Base-by-base conservation (phyloP, 768 basidiomycete genomes). In the Tricholoma matsutake region DNA sequence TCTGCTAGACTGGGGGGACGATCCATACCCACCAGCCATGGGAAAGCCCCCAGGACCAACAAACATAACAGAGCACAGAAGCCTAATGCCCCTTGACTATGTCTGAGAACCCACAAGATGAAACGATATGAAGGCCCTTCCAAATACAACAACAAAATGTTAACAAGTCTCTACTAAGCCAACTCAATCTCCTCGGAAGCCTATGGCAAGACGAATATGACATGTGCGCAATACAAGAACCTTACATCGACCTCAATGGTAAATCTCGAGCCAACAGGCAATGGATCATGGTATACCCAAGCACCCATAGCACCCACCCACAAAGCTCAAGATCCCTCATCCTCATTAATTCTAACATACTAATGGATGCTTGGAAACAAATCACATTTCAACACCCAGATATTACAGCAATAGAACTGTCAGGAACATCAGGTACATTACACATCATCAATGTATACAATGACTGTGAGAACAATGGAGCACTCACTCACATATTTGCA, bases 371-470 rank as follows among this genome's bases (percentile, higher is more conserved):
- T n/a, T 43, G 41, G 41, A 43, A 43, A 43, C 41, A 43, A 18
- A 3, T 43, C n/a, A 3, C 5, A 43, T 43, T 18, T n/a, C 14
- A 11, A 43, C 41, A 61, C 7, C 41, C 52, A 16, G 74, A 76
- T 52, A 51, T 78, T 8, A 67, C 66, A 4, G 73, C 1, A 39
- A 14, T 39, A 11, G 41, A 43, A 11, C n/a, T 43, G 3, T 18
- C 37, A 2, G 68, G 65, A 3, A 25, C 10, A 10, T 47, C 54
- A 2, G 66, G 68, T 0, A 57, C n/a, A 2, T 3, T 77, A n/a
- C 57, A 61, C 0, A 67, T 79, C 0, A 66, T 77, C 69, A 80
- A 79, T 65, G 62, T 79, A 2, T 81, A 81, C 67, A 75, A 74
- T 34, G 69, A 76, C 65, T 64, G 72, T 14, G 62, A 43, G 6